Percentiles rank a stretch among this genome's conserved stretches.
Conservation (phyloP, 2,329 filamentous ascomycete species). For the Fusarium torreyae region DNA sequence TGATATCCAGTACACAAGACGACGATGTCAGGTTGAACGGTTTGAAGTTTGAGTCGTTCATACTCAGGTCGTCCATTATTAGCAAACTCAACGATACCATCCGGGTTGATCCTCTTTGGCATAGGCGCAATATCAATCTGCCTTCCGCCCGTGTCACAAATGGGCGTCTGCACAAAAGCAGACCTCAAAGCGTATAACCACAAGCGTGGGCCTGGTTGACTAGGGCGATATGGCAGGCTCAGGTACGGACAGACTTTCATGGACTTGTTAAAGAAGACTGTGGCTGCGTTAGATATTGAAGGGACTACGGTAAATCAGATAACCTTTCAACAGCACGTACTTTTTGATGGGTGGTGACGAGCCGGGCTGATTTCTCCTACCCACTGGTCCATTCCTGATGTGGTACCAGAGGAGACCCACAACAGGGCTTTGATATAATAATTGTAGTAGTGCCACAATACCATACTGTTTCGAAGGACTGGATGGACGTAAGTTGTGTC, state of each 20-base stretch:
- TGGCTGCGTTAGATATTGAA: background rate
- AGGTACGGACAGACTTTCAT: constrained; percentile 10
- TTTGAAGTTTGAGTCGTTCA: background rate
- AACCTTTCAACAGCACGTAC: background rate
- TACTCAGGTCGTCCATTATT: background rate
- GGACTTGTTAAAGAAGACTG: constrained; percentile 14
- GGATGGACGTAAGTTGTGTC: constrained; percentile 1
- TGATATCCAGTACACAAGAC: background rate
- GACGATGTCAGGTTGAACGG: background rate
- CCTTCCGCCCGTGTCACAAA: background rate
- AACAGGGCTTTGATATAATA: background rate
- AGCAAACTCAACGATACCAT: background rate
- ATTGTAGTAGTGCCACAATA: constrained; percentile 6
- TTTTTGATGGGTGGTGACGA: constrained; percentile 4
- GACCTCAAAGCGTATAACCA: constrained; percentile 7
- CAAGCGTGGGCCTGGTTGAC: background rate
- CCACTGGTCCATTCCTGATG: constrained; percentile 4
- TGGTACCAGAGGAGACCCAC: background rate
- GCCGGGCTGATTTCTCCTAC: background rate
- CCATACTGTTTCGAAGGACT: background rate
- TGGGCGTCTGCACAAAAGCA: constrained; percentile 2
- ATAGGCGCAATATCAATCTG: constrained; percentile 1
- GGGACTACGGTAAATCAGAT: no score
- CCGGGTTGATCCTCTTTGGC: background rate
- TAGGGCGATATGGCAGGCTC: background rate